Evolutionary conservation across 306 rosid species (phyloP).

Genomic region (Lathyrus aphaca): DNA sequence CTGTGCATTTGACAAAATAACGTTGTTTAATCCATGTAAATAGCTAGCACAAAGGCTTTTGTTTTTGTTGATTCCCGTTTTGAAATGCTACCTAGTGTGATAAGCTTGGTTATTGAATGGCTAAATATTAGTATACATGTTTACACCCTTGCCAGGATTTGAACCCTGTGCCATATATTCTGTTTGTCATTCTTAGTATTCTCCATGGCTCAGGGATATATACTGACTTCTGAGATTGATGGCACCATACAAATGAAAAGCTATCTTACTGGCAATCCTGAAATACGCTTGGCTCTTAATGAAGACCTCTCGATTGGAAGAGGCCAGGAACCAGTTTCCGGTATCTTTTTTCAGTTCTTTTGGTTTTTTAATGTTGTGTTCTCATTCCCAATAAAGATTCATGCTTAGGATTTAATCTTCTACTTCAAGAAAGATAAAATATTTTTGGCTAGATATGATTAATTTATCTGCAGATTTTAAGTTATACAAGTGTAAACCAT

Average conservation of each 20-base stretch:
- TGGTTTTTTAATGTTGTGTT: slow-evolving; percentile 27
- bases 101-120: slow-evolving; percentile 24
- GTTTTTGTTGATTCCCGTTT: slow-evolving; percentile 14
- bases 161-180: background rate
- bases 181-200: slow-evolving; percentile 22
- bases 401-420: slow-evolving; percentile 29
- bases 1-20: slow-evolving; percentile 1
- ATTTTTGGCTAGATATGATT: slow-evolving; percentile 3
- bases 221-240: slow-evolving; percentile 89
- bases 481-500: slow-evolving; percentile 17
- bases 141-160: too few species aligned
- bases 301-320: slow-evolving; percentile 81
- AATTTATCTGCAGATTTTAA: slow-evolving; percentile 14
- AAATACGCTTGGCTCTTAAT: slow-evolving; percentile 82
- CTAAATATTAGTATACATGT: too few species aligned
- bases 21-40: slow-evolving; percentile 25
- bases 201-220: slow-evolving; percentile 67
- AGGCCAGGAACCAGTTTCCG: slow-evolving; percentile 56
- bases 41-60: background rate
- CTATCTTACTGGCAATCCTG: slow-evolving; percentile 87
- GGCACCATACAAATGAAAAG: slow-evolving; percentile 96
- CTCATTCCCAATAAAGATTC: slow-evolving; percentile 16
- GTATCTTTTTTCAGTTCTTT: slow-evolving; percentile 43
- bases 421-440: slow-evolving; percentile 22
- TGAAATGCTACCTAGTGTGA: slow-evolving; percentile 31